These are phyloP conservation scores for Tympanopsis confertula DNA, from an alignment of 2,329 filamentous ascomycete genomes.

Conservation along the genomic window DNA sequence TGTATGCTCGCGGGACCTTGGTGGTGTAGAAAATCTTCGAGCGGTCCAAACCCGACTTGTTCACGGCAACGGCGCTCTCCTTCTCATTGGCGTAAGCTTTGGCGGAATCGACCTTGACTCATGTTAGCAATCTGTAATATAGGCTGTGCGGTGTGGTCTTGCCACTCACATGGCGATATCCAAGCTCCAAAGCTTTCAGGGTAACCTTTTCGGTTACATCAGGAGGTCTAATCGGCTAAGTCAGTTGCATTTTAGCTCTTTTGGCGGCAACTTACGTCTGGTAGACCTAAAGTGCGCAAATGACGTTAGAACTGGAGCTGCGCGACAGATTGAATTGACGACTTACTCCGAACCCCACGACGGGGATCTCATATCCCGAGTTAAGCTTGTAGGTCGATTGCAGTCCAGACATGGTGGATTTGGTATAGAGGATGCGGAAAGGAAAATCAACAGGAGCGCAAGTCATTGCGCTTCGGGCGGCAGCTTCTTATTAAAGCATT, in stretches of 20 bases:
- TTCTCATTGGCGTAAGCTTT: conserved; percentile 45
- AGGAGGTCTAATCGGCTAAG: conserved; percentile 29
- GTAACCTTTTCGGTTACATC: conserved; percentile 44
- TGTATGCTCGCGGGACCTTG: conserved; percentile 32
- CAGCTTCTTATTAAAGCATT: no score
- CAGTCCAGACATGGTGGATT: conserved; percentile 24
- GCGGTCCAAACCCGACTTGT: conserved; percentile 35
- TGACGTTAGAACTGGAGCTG: conserved; percentile 2
- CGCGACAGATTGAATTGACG: background rate
- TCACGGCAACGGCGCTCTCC: conserved; percentile 38
- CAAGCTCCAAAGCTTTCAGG: conserved; percentile 38
- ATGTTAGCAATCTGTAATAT: conserved; percentile 1
- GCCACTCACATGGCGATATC: conserved; percentile 40
- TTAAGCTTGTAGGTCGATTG: conserved; percentile 37
- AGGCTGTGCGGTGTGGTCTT: background rate
- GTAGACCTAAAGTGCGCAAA: conserved; percentile 17
- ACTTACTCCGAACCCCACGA: conserved; percentile 45
- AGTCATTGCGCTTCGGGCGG: no score
- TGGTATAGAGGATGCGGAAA: conserved; percentile 3
- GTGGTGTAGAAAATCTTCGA: conserved; percentile 50
- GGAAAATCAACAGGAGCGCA: conserved; percentile 4
- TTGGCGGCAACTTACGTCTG: conserved; percentile 18
- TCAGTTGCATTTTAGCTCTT: conserved; percentile 1
- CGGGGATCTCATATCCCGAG: conserved; percentile 49
- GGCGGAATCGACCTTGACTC: conserved; percentile 40